Evolutionary conservation across 1,284 basidiomycete genomes (phyloP).

Genomic region (Cryptococcus hybrid): DNA sequence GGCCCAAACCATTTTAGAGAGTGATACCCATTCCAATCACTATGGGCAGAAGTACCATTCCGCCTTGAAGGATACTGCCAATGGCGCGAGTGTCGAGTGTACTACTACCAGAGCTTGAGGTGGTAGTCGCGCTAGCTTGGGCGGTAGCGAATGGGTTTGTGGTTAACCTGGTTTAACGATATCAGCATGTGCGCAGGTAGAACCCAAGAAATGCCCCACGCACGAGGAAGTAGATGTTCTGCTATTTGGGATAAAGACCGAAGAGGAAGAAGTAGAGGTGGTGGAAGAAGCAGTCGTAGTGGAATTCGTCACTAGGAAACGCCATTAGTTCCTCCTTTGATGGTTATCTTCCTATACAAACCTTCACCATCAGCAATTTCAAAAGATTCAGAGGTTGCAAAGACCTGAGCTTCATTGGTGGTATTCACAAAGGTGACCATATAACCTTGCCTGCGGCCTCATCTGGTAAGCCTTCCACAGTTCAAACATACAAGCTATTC

Average conservation of each 20-base stretch:
- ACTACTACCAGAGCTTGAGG: neutral
- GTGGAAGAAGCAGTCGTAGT: conserved; percentile 13
- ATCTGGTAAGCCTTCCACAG: neutral
- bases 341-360: conserved; percentile 13
- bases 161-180: neutral
- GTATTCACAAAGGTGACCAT: conserved; percentile 54
- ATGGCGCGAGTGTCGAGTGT: neutral
- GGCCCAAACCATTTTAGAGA: neutral
- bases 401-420: conserved; percentile 50
- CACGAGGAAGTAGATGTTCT: conserved; percentile 9
- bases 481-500: neutral
- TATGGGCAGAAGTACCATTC: conserved; percentile 11
- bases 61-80: conserved; percentile 10
- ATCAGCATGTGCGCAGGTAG: neutral
- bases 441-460: conserved; percentile 40
- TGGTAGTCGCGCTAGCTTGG: conserved; percentile 13
- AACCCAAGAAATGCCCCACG: neutral
- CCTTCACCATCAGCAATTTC: conserved; percentile 40
- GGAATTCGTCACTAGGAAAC: neutral
- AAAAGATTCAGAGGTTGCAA: conserved; percentile 53
- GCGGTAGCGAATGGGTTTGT: conserved; percentile 11
- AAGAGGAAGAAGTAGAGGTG: neutral
- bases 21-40: conserved; percentile 12
- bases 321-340: neutral
- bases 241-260: conserved; percentile 18